Percentiles rank a stretch among this genome's conserved stretches.
Evolutionary conservation across 352 stramenopile genomes (phyloP).

Genomic region (Phytophthora cryptogea): DNA sequence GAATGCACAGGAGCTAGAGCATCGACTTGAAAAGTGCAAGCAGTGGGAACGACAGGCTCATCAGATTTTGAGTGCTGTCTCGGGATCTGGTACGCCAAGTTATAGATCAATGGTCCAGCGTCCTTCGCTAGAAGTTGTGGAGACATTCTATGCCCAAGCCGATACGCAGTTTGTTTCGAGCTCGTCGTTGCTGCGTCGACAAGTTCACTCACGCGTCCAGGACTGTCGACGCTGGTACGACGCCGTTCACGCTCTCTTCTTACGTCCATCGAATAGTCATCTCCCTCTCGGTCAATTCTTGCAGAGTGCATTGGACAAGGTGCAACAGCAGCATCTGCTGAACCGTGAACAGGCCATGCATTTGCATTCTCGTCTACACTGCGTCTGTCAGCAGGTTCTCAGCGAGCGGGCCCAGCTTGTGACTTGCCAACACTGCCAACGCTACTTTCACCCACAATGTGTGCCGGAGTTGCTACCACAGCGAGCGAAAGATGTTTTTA

Average conservation of each 20-base stretch:
- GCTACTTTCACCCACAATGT: conserved; percentile 66
- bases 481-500: conserved; percentile 15
- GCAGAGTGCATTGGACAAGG: conserved; percentile 41
- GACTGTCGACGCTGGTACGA: conserved; percentile 72
- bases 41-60: conserved; percentile 58
- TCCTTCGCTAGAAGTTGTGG: conserved; percentile 49
- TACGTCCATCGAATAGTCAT: conserved; percentile 45
- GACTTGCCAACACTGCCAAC: conserved; percentile 52
- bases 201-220: conserved; percentile 66
- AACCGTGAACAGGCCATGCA: conserved; percentile 25
- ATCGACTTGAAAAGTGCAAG: conserved; percentile 57
- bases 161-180: conserved; percentile 62
- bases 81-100: conserved; percentile 10
- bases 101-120: conserved; percentile 28
- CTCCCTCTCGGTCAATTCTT: conserved; percentile 53
- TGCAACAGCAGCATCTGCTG: conserved; percentile 15
- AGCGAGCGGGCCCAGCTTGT: conserved; percentile 54
- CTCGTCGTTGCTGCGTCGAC: conserved; percentile 63
- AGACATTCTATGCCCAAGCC: conserved; percentile 57
- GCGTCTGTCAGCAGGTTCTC: conserved; percentile 74
- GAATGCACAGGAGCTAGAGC: conserved; percentile 45
- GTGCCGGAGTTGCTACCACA: conserved; percentile 33
- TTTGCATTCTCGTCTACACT: conserved; percentile 47
- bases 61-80: conserved; percentile 38
- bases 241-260: conserved; percentile 57